Percentiles rank a stretch among this genome's conserved stretches.
These are phyloP conservation scores for Lentinula edodes DNA, from an alignment of 768 basidiomycete species.

Conservation along the genomic window DNA sequence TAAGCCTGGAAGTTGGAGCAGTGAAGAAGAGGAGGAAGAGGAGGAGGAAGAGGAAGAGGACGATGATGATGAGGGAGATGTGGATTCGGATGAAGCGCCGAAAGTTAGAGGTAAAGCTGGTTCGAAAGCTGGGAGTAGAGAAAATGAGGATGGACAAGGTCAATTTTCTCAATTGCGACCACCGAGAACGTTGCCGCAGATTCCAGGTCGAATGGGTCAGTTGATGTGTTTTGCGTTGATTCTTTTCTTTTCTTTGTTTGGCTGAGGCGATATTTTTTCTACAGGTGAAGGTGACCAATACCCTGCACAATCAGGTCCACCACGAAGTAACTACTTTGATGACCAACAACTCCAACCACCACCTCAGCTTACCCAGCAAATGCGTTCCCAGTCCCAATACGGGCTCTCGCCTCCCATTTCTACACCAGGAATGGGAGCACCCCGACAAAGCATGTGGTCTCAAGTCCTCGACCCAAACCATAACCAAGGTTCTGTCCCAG, in stretches of 20 bases:
- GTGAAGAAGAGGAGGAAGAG: slow-evolving; percentile 82
- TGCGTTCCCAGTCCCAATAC: slow-evolving; percentile 48
- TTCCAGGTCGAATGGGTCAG: slow-evolving; percentile 44
- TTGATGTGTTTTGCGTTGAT: slow-evolving; percentile 5
- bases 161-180: slow-evolving; percentile 34
- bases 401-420: slow-evolving; percentile 30
- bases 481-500: slow-evolving; percentile 36
- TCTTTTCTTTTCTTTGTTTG: neutral
- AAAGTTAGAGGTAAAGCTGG: slow-evolving; percentile 14
- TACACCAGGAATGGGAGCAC: slow-evolving; percentile 31
- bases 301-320: no score
- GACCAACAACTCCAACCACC: no score
- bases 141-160: neutral
- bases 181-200: slow-evolving; percentile 61
- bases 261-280: no score
- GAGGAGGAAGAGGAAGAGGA: slow-evolving; percentile 76
- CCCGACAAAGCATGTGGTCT: slow-evolving; percentile 80
- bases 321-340: no score
- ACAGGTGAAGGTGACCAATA: no score
- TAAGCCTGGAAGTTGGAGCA: slow-evolving; percentile 66
- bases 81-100: slow-evolving; percentile 10
- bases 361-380: slow-evolving; percentile 15
- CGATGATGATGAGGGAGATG: slow-evolving; percentile 41
- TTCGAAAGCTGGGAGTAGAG: slow-evolving; percentile 9
- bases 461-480: slow-evolving; percentile 73